A percentile compares a stretch with the other conserved stretches of the same genome.
Evolutionary conservation across 2,329 filamentous ascomycete species (phyloP).

Genomic region (Monosporascus sp.): DNA sequence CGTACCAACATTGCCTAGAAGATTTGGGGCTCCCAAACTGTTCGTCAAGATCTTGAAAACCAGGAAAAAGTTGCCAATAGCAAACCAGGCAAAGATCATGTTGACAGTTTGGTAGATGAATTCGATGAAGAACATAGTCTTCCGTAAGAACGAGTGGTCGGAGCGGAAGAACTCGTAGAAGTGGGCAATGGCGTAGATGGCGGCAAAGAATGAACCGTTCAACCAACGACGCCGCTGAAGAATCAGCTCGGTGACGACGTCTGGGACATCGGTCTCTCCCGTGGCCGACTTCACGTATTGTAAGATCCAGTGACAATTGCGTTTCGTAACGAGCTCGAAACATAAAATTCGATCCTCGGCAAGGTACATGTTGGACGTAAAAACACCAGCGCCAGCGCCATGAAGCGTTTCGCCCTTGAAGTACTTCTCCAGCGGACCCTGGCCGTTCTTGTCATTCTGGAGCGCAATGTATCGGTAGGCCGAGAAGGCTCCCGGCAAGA

Average conservation of each 20-base stretch:
- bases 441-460: slow-evolving; percentile 93
- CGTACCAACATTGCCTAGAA: slow-evolving; percentile 72
- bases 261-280: slow-evolving; percentile 95
- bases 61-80: slow-evolving; percentile 97
- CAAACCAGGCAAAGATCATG: slow-evolving; percentile 99
- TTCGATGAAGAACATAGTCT: slow-evolving; percentile 85
- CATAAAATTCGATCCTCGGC: slow-evolving; percentile 91
- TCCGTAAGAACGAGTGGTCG: slow-evolving; percentile 80
- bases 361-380: slow-evolving; percentile 94
- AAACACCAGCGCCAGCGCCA: slow-evolving; percentile 92
- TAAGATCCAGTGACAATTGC: slow-evolving; percentile 94
- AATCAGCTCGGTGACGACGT: slow-evolving; percentile 90
- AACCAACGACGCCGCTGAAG: slow-evolving; percentile 94
- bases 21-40: slow-evolving; percentile 63
- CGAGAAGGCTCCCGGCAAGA: slow-evolving; percentile 88
- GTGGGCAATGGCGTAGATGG: slow-evolving; percentile 89
- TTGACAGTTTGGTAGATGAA: slow-evolving; percentile 92
- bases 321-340: slow-evolving; percentile 95
- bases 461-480: slow-evolving; percentile 94
- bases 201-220: slow-evolving; percentile 97
- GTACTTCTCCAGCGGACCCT: slow-evolving; percentile 93
- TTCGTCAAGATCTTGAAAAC: slow-evolving; percentile 95
- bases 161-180: slow-evolving; percentile 96
- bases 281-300: slow-evolving; percentile 98
- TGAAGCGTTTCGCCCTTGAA: slow-evolving; percentile 98